Evolutionary conservation across 331 rosid species (phyloP), one percentile per base, ranked within the genome.

Genomic region (Prunus yedoensis): DNA sequence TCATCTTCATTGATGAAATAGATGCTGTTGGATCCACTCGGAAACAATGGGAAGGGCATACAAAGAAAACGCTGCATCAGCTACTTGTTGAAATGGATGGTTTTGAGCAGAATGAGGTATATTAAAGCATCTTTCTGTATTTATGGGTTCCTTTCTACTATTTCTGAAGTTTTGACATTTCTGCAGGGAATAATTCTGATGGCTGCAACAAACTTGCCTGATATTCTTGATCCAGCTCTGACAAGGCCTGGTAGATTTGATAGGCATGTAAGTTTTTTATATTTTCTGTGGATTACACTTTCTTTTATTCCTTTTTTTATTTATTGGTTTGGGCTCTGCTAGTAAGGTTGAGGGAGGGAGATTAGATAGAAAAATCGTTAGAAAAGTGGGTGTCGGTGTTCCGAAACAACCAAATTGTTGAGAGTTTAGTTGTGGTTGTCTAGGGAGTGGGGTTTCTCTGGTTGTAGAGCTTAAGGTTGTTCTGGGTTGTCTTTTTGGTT

Each of bases 131-230:
- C 56, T 79, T 77, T 61, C 10, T n/a, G 21, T 76, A 65, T 74
- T 27, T 8, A 57, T 78, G 68, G 23, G 41, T 74, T 84, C 28
- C 69, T 71, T 14, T 64, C 7, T 84, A 43, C 71, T 81, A 78
- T 80, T 66, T 35, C 54, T 83, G 56, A 57, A 59, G 56, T 41
- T 62, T 30, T 54, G 43, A 25, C 38, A 66, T 69, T 74, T 79
- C 56, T 89, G 74, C 60, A 95, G 99, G 99, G 98, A 77, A 95
- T 95, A 83, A 95, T 95, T 83, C 79, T 95, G 77, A 95, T 95
- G 97, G 99, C 99, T 73, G 99, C 99, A 50, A 95, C 99, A 75
- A 95, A 95, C 87, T 88, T 92, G 87, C 99, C 98, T 35, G 99
- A 95, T 84, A 95, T 92, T 83, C 99, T 95, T 54, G 99, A 95